phyloP scores from a whole-genome alignment of 768 basidiomycete genomes.

The Lentinula sp. region DNA sequence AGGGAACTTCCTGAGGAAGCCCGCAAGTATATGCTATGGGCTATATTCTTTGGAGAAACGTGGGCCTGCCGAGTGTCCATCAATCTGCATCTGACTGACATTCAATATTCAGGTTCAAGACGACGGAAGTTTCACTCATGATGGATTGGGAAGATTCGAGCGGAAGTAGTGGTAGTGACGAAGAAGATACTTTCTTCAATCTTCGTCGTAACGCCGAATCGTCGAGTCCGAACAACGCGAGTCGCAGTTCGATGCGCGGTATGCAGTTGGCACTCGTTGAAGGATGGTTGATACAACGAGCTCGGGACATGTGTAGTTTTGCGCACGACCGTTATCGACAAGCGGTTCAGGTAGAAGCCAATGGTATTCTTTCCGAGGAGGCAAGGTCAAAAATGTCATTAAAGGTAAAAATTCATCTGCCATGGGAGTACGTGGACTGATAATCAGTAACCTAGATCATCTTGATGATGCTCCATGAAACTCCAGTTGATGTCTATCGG shows the following conservation, averaged over 20 bases:
- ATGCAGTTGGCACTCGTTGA: conserved; percentile 61
- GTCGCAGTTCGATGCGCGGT: conserved; percentile 57
- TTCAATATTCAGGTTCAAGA: conserved; percentile 47
- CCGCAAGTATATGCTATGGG: conserved; percentile 63
- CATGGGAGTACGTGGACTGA: conserved; percentile 2
- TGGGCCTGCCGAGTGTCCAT: conserved; percentile 23
- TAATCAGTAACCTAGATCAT: conserved; percentile 42
- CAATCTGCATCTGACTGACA: background rate
- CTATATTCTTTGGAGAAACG: conserved; percentile 69
- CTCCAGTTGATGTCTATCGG: conserved; percentile 56
- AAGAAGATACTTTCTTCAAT: conserved; percentile 49
- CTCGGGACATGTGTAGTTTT: conserved; percentile 72
- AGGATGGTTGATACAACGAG: conserved; percentile 69
- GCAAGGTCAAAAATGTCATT: conserved; percentile 63
- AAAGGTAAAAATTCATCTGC: conserved; percentile 32
- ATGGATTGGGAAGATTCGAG: conserved; percentile 69
- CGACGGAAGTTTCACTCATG: conserved; percentile 65
- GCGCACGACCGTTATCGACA: conserved; percentile 72
- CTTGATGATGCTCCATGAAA: conserved; percentile 64
- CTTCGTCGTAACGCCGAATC: conserved; percentile 45
- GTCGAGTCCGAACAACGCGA: conserved; percentile 32
- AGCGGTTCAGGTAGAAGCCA: conserved; percentile 58
- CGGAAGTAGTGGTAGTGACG: conserved; percentile 43
- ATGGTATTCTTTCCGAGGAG: conserved; percentile 35
- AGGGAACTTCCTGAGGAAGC: conserved; percentile 59